phyloP scores from a whole-genome alignment of 116 monocot species.

The Iris pallida region DNA sequence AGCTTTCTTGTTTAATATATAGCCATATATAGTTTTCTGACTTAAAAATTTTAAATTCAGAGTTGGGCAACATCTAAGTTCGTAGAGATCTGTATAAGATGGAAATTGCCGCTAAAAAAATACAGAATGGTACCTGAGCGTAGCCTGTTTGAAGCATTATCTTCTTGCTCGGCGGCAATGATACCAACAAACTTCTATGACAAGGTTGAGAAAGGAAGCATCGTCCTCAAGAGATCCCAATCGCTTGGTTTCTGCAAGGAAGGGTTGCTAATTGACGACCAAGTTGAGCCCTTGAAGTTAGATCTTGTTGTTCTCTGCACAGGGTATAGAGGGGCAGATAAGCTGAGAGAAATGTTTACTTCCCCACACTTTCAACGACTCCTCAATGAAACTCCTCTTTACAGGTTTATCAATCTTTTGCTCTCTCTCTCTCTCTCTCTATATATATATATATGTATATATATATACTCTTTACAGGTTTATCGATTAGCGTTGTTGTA shows the following conservation, averaged over 20 bases:
- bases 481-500: not conserved
- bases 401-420: constrained; percentile 7
- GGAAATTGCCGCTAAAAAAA: constrained; percentile 47
- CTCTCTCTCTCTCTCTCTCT: constrained; percentile 29
- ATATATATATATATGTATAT: constrained; percentile 38
- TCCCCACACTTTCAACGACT: constrained; percentile 22
- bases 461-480: not conserved
- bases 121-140: constrained; percentile 65
- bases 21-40: not conserved
- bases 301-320: constrained; percentile 74
- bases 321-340: constrained; percentile 54
- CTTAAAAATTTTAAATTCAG: not conserved
- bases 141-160: constrained; percentile 38
- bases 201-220: constrained; percentile 68
- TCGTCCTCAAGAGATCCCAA: constrained; percentile 53
- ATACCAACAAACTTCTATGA: constrained; percentile 63
- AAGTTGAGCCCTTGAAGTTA: constrained; percentile 16
- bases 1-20: not conserved
- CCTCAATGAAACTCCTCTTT: constrained; percentile 3
- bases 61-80: constrained; percentile 63
- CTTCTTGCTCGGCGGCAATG: constrained; percentile 26
- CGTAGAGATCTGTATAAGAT: constrained; percentile 44
- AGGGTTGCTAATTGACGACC: constrained; percentile 49
- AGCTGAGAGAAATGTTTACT: constrained; percentile 54
- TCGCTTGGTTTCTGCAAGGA: constrained; percentile 41